Evolutionary conservation across 2,329 filamentous ascomycete species (phyloP).

Genomic region (Penicillium sp.): DNA sequence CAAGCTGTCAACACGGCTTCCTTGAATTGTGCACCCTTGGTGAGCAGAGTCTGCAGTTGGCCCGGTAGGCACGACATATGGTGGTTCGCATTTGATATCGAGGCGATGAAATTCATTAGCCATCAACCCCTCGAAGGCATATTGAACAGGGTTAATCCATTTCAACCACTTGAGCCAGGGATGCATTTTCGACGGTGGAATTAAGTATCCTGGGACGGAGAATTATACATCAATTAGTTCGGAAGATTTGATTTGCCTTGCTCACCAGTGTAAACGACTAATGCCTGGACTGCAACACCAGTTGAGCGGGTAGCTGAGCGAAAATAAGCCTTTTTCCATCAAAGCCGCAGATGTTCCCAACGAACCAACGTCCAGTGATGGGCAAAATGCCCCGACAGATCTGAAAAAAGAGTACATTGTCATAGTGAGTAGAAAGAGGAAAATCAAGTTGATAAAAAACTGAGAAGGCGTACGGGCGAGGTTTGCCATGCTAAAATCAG

Average conservation of each 20-base stretch:
- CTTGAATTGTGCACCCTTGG: slow-evolving; percentile 56
- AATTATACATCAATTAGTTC: background rate
- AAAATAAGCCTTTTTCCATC: slow-evolving; percentile 1
- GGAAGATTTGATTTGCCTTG: background rate
- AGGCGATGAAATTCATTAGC: slow-evolving; percentile 64
- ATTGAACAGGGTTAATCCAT: slow-evolving; percentile 63
- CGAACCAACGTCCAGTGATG: slow-evolving; percentile 46
- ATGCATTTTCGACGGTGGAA: slow-evolving; percentile 57
- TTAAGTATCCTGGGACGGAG: slow-evolving; percentile 50
- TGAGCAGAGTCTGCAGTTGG: slow-evolving; percentile 45
- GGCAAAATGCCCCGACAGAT: slow-evolving; percentile 45
- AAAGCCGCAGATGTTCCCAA: background rate
- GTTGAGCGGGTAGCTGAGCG: slow-evolving; percentile 44
- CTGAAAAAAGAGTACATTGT: slow-evolving; percentile 53
- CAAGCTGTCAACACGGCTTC: slow-evolving; percentile 49
- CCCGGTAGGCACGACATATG: slow-evolving; percentile 52
- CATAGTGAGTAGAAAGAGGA: slow-evolving; percentile 51
- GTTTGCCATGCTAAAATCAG: slow-evolving; percentile 45
- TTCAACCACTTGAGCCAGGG: slow-evolving; percentile 60
- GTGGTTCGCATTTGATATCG: slow-evolving; percentile 50
- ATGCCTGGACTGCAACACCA: slow-evolving; percentile 46
- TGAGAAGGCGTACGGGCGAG: slow-evolving; percentile 53
- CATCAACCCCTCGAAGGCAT: slow-evolving; percentile 62
- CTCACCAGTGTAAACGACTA: slow-evolving; percentile 53
- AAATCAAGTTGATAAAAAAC: slow-evolving; percentile 56